Percentiles rank a stretch among this genome's conserved stretches.
phyloP scores from a whole-genome alignment of 495 filamentous ascomycete genomes.

The Lepraria neglecta region DNA sequence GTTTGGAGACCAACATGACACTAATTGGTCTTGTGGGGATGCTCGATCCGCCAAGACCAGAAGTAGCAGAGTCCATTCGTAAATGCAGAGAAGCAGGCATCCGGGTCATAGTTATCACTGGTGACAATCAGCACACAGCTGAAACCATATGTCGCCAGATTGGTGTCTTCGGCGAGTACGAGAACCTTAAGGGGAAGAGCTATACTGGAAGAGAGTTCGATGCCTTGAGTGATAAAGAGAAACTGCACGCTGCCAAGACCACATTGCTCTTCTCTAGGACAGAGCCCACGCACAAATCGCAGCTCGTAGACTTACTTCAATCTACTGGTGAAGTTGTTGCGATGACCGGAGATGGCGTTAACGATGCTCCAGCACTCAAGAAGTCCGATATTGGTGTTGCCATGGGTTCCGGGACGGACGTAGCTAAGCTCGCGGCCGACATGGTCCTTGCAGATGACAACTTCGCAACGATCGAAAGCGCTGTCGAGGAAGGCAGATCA shows the following conservation, averaged over 20 bases:
- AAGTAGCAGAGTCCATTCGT: conserved; percentile 77
- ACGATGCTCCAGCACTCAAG: conserved; percentile 97
- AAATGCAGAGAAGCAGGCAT: conserved; percentile 92
- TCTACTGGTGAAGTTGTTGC: conserved; percentile 90
- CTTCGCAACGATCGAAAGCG: conserved; percentile 94
- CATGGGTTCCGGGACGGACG: conserved; percentile 98
- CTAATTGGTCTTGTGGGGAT: conserved; percentile 90
- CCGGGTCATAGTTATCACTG: conserved; percentile 95
- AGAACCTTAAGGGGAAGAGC: conserved; percentile 85
- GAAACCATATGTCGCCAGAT: conserved; percentile 97
- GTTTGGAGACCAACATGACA: conserved; percentile 89
- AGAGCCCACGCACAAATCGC: conserved; percentile 91
- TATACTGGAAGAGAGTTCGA: conserved; percentile 95
- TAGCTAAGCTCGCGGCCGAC: conserved; percentile 92
- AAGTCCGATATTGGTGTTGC: conserved; percentile 98
- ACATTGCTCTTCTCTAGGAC: conserved; percentile 96
- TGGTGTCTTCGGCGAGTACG: conserved; percentile 77
- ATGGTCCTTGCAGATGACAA: conserved; percentile 99
- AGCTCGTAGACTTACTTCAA: conserved; percentile 93
- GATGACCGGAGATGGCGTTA: conserved; percentile 99
- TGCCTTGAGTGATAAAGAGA: conserved; percentile 66
- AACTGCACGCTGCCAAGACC: conserved; percentile 73
- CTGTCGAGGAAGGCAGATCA: conserved; percentile 92
- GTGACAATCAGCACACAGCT: conserved; percentile 94
- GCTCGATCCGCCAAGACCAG: conserved; percentile 95